These are phyloP conservation scores for Pseudocercospora pini-densiflorae DNA, from an alignment of 2,329 filamentous ascomycete genomes.

Conservation along the genomic window DNA sequence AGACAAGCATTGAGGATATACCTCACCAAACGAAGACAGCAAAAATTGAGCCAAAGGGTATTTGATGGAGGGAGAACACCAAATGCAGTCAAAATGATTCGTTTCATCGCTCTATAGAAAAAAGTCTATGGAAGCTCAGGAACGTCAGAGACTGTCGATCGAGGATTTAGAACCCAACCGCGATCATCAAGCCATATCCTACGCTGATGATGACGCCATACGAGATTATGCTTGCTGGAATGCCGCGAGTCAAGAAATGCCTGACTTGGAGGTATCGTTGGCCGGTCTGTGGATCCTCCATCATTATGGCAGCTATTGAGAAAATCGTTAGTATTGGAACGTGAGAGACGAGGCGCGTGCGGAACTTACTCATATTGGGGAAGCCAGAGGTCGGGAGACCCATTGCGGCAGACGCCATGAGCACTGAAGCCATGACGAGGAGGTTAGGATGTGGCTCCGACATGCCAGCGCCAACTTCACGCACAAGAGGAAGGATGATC, in stretches of 20 bases:
- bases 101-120: background rate
- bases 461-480: conserved; percentile 84
- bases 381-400: conserved; percentile 94
- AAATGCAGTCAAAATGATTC: background rate
- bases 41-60: background rate
- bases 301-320: conserved; percentile 91
- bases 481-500: conserved; percentile 90
- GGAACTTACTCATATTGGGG: conserved; percentile 95
- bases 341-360: background rate
- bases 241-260: conserved; percentile 92
- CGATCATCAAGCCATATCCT: conserved; percentile 87
- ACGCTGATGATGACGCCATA: conserved; percentile 83
- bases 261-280: conserved; percentile 89
- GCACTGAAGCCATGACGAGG: conserved; percentile 88
- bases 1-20: background rate
- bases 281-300: conserved; percentile 89
- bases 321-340: conserved; percentile 4
- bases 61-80: background rate
- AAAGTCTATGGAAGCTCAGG: conserved; percentile 10
- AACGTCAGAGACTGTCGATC: conserved; percentile 11
- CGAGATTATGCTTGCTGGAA: conserved; percentile 83
- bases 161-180: conserved; percentile 63
- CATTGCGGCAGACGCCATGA: conserved; percentile 99
- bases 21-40: background rate
- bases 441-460: conserved; percentile 89